phyloP scores from a whole-genome alignment of 805 yeast species.

The Starmerella cellae region DNA sequence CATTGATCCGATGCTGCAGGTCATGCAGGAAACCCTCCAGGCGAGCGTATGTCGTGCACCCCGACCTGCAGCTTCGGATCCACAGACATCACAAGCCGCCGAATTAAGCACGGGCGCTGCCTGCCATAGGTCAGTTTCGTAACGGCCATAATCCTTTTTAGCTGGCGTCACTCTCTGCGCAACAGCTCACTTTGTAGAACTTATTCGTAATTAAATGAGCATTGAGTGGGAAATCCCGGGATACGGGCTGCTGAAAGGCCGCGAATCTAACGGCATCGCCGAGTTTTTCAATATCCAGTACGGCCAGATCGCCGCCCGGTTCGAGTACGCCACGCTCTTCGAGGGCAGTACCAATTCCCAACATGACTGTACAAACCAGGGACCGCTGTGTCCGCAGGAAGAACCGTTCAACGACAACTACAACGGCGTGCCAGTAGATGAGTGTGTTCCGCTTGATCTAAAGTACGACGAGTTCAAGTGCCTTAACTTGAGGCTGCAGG shows the following conservation, averaged over 20 bases:
- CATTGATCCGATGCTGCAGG: no score
- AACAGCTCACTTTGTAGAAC: no score
- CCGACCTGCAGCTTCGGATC: no score
- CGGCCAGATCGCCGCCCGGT: conserved; percentile 10
- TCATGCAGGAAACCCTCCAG: no score
- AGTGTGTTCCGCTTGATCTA: conserved; percentile 16
- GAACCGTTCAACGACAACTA: conserved; percentile 17
- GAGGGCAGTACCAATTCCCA: neutral
- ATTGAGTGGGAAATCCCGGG: conserved; percentile 8
- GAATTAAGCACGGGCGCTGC: no score
- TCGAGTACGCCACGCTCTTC: conserved; percentile 7
- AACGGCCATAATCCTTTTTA: no score
- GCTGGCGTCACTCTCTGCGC: no score
- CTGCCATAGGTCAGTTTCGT: no score
- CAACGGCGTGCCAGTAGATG: conserved; percentile 11
- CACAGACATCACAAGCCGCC: no score
- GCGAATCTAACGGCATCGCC: conserved; percentile 1
- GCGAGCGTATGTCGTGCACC: no score
- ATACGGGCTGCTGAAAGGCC: conserved; percentile 11
- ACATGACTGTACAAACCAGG: conserved; percentile 15
- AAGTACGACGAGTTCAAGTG: conserved; percentile 25
- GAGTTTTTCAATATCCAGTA: conserved; percentile 16
- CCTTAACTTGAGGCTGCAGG: conserved; percentile 24
- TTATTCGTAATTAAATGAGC: no score
- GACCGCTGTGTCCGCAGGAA: conserved; percentile 18